A percentile compares a stretch with the other conserved stretches of the same genome.
phyloP scores from a whole-genome alignment of 768 basidiomycete species.

The Amyloporia xantha region DNA sequence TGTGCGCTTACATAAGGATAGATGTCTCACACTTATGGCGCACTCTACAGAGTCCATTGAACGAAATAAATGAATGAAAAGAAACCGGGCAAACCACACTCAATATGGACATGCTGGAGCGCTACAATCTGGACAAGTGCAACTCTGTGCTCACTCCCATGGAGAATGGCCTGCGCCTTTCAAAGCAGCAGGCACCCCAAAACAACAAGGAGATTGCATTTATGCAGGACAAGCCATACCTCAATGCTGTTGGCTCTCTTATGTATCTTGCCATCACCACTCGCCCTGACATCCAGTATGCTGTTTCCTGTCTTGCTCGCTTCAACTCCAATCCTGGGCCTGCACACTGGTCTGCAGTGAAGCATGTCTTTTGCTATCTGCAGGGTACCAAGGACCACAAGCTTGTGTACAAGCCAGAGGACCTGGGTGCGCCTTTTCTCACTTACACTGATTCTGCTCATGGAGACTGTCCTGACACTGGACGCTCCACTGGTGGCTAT shows the following conservation, averaged over 20 bases:
- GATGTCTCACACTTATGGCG: no score
- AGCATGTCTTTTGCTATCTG: constrained; percentile 21
- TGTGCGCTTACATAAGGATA: no score
- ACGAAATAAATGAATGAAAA: no score
- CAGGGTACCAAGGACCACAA: constrained; percentile 9
- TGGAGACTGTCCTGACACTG: constrained; percentile 18
- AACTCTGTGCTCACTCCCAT: constrained; percentile 6
- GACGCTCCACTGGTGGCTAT: constrained; percentile 23
- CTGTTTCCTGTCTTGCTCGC: constrained; percentile 15
- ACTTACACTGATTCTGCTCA: constrained; percentile 27
- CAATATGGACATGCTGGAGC: constrained; percentile 7
- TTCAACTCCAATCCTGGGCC: constrained; percentile 17
- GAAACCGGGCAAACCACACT: no score
- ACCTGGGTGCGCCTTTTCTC: background rate
- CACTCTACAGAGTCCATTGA: no score
- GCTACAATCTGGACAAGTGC: constrained; percentile 5
- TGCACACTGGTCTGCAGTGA: constrained; percentile 17
- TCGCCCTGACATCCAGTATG: constrained; percentile 26
- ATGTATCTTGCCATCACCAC: constrained; percentile 22
- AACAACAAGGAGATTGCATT: background rate
- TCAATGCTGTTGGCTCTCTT: constrained; percentile 22
- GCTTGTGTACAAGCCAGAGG: constrained; percentile 4
- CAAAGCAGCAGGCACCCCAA: background rate
- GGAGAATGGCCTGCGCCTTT: constrained; percentile 1
- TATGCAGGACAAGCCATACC: constrained; percentile 12